Conservation (phyloP, 441 rosid genomes). For the Bruguiera hainesii region DNA sequence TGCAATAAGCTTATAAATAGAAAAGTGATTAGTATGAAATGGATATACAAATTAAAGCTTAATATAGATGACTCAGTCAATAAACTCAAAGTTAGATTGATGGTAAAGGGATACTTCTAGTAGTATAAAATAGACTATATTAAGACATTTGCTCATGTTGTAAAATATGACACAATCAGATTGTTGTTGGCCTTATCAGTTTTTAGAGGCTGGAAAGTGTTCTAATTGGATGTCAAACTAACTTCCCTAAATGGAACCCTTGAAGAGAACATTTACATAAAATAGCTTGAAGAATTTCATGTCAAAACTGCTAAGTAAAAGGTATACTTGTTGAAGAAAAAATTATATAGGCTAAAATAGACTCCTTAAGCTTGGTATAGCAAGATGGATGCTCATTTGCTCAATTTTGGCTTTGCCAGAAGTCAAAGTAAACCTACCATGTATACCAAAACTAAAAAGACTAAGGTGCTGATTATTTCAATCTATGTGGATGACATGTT, state of each 20-base stretch:
- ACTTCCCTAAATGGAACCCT: background rate
- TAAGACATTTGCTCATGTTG: background rate
- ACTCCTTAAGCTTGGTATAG: background rate
- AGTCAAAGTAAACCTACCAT: too few species aligned
- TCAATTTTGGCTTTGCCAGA: background rate
- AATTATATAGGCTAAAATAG: background rate
- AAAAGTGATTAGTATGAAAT: background rate
- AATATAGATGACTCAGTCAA: background rate
- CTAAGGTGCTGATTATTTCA: too few species aligned
- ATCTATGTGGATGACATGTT: too few species aligned
- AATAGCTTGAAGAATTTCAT: background rate
- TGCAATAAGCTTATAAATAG: background rate
- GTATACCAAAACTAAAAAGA: too few species aligned
- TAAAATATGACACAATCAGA: background rate
- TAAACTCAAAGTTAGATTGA: background rate
- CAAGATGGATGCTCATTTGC: background rate
- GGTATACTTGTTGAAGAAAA: background rate
- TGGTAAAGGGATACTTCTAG: background rate
- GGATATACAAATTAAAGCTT: background rate
- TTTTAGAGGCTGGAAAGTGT: background rate
- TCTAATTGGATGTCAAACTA: background rate
- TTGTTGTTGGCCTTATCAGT: background rate
- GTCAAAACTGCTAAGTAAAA: background rate
- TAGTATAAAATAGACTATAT: background rate
- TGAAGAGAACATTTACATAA: background rate